Percentiles rank a stretch among this genome's conserved stretches.
Conservation (phyloP, 257 asterid genomes). For the Jacaranda copaia region DNA sequence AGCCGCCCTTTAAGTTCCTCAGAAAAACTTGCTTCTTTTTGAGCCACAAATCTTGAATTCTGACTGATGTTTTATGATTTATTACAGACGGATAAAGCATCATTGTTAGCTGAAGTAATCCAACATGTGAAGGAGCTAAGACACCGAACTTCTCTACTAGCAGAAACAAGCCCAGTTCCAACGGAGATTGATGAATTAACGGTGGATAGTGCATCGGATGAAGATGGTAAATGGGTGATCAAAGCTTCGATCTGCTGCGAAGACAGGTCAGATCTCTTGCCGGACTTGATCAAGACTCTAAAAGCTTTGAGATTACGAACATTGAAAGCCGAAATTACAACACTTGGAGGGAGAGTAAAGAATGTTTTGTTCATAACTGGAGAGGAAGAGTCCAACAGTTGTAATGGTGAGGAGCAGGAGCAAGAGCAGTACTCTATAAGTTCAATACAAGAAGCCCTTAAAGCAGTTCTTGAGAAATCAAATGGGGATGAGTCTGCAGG, state of each 20-base stretch:
- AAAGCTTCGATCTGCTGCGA: conserved; percentile 89
- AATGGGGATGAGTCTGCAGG: conserved; percentile 57
- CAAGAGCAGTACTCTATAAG: conserved; percentile 41
- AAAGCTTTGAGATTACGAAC: conserved; percentile 67
- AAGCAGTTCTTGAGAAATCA: conserved; percentile 68
- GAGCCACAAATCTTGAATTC: not conserved
- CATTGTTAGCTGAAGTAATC: conserved; percentile 89
- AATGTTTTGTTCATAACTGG: conserved; percentile 77
- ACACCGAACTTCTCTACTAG: conserved; percentile 69
- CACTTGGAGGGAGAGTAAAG: conserved; percentile 79
- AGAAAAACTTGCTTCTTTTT: not conserved
- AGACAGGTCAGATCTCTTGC: conserved; percentile 79
- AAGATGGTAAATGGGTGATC: conserved; percentile 68
- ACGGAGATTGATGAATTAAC: conserved; percentile 76
- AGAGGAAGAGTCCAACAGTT: conserved; percentile 46
- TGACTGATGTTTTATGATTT: not conserved
- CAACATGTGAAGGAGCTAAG: conserved; percentile 90
- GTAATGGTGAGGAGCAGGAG: conserved; percentile 15
- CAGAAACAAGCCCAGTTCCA: conserved; percentile 66
- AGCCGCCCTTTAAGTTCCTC: no score
- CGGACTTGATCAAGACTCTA: conserved; percentile 80
- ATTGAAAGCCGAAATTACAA: conserved; percentile 81
- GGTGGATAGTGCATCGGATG: conserved; percentile 69
- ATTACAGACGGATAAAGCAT: conserved; percentile 84
- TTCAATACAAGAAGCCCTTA: conserved; percentile 72